Evolutionary conservation across 352 stramenopile genomes (phyloP).

Genomic region (Phytophthora parvispora): DNA sequence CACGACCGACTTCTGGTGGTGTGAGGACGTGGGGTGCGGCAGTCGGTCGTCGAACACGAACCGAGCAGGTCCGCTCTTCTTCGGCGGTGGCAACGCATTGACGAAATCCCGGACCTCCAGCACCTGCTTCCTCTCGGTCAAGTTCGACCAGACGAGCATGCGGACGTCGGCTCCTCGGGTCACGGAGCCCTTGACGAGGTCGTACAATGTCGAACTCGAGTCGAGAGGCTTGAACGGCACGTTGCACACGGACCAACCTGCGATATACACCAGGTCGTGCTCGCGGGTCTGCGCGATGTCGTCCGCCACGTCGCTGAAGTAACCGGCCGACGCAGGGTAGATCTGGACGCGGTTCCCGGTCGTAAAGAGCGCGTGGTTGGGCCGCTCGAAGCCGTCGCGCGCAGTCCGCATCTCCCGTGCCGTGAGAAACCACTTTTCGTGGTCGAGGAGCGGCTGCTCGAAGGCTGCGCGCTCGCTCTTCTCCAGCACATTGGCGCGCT

Average conservation of each 20-base stretch:
- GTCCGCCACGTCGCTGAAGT: slow-evolving; percentile 52
- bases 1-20: slow-evolving; percentile 71
- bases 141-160: slow-evolving; percentile 61
- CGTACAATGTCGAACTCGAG: slow-evolving; percentile 34
- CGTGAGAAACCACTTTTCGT: slow-evolving; percentile 59
- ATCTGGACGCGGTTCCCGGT: slow-evolving; percentile 49
- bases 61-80: slow-evolving; percentile 22
- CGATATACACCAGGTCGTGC: slow-evolving; percentile 46
- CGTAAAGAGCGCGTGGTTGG: slow-evolving; percentile 40
- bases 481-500: slow-evolving; percentile 8
- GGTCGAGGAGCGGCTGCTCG: slow-evolving; percentile 47
- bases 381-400: slow-evolving; percentile 40
- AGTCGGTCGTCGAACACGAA: slow-evolving; percentile 69
- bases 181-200: slow-evolving; percentile 37
- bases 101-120: slow-evolving; percentile 49
- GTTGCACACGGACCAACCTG: slow-evolving; percentile 64
- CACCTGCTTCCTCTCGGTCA: slow-evolving; percentile 51
- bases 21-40: slow-evolving; percentile 51
- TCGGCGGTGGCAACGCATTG: slow-evolving; percentile 36
- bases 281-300: slow-evolving; percentile 32
- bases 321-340: slow-evolving; percentile 42
- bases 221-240: slow-evolving; percentile 49
- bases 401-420: slow-evolving; percentile 50
- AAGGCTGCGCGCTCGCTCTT: slow-evolving; percentile 9
- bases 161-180: slow-evolving; percentile 44